Percentiles rank a stretch among this genome's conserved stretches.
Conservation (phyloP, 2,329 filamentous ascomycete genomes). For the Cordyceps fumosorosea region DNA sequence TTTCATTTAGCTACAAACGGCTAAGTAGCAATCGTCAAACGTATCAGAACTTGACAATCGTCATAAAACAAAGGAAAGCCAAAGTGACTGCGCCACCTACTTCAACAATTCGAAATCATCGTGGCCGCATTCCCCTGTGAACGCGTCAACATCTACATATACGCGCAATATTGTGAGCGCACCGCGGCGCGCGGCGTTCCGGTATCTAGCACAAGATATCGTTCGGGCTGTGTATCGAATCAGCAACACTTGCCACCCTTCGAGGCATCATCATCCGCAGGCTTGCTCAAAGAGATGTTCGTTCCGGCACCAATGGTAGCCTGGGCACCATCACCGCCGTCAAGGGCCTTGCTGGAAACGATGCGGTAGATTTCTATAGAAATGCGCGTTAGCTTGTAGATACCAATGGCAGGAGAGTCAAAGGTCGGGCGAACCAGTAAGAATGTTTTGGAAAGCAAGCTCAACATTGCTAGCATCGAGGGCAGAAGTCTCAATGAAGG, state of each 20-base stretch:
- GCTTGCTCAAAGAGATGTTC: slow-evolving; percentile 82
- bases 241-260: slow-evolving; percentile 82
- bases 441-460: slow-evolving; percentile 97
- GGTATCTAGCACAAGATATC: slow-evolving; percentile 9
- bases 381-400: slow-evolving; percentile 13
- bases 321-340: slow-evolving; percentile 76
- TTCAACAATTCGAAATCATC: slow-evolving; percentile 30
- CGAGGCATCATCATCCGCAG: slow-evolving; percentile 65
- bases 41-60: slow-evolving; percentile 30
- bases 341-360: slow-evolving; percentile 94
- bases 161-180: slow-evolving; percentile 13
- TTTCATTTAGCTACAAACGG: slow-evolving; percentile 31
- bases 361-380: slow-evolving; percentile 97
- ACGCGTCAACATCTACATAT: background rate
- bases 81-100: slow-evolving; percentile 35
- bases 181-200: background rate
- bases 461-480: slow-evolving; percentile 99
- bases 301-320: slow-evolving; percentile 73
- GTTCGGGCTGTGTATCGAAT: slow-evolving; percentile 17
- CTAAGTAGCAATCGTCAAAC: slow-evolving; percentile 31
- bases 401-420: background rate
- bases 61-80: slow-evolving; percentile 34
- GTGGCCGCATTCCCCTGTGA: slow-evolving; percentile 25
- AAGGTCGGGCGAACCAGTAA: slow-evolving; percentile 66
- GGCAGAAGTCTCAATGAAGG: slow-evolving; percentile 98